Percentiles rank a stretch among this genome's conserved stretches.
Evolutionary conservation across 768 basidiomycete species (phyloP).

Genomic region (Russula dissimulans): DNA sequence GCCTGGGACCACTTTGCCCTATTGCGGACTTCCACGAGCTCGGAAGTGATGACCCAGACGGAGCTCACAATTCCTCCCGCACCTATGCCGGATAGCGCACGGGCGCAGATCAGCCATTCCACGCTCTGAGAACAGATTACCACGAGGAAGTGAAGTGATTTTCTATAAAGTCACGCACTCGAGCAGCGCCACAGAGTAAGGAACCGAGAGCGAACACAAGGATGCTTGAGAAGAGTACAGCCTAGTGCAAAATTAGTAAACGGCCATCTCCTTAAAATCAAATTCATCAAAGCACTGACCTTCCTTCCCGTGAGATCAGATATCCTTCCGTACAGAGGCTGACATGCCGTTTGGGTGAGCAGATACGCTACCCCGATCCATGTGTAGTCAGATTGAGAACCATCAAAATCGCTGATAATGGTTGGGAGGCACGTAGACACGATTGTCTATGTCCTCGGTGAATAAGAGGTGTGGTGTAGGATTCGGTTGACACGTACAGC

Average conservation of each 20-base stretch:
- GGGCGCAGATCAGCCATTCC: slow-evolving; percentile 57
- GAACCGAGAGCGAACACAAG: slow-evolving; percentile 68
- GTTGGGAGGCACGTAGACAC: slow-evolving; percentile 81
- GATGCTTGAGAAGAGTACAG: slow-evolving; percentile 64
- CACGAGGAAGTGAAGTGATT: slow-evolving; percentile 14
- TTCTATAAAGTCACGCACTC: slow-evolving; percentile 34
- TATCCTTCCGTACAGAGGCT: slow-evolving; percentile 72
- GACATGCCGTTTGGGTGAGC: slow-evolving; percentile 78
- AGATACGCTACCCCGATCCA: slow-evolving; percentile 84
- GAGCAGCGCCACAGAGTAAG: slow-evolving; percentile 66
- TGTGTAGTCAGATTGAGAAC: slow-evolving; percentile 64
- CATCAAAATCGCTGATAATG: slow-evolving; percentile 59
- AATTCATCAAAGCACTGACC: slow-evolving; percentile 34
- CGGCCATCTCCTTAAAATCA: not conserved
- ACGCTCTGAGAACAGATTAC: slow-evolving; percentile 33
- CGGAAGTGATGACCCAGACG: slow-evolving; percentile 81
- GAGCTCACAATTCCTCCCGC: slow-evolving; percentile 80
- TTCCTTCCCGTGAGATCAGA: slow-evolving; percentile 76
- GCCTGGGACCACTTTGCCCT: slow-evolving; percentile 82
- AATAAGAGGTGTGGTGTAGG: slow-evolving; percentile 6
- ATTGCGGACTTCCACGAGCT: slow-evolving; percentile 61
- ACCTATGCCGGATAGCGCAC: slow-evolving; percentile 66
- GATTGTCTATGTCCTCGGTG: slow-evolving; percentile 38
- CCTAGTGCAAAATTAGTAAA: slow-evolving; percentile 32
- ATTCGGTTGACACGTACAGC: slow-evolving; percentile 40